Percentiles rank a stretch among this genome's conserved stretches.
These are phyloP conservation scores for Globisporangium acanthophoron DNA, from an alignment of 352 stramenopile species.

Conservation along the genomic window DNA sequence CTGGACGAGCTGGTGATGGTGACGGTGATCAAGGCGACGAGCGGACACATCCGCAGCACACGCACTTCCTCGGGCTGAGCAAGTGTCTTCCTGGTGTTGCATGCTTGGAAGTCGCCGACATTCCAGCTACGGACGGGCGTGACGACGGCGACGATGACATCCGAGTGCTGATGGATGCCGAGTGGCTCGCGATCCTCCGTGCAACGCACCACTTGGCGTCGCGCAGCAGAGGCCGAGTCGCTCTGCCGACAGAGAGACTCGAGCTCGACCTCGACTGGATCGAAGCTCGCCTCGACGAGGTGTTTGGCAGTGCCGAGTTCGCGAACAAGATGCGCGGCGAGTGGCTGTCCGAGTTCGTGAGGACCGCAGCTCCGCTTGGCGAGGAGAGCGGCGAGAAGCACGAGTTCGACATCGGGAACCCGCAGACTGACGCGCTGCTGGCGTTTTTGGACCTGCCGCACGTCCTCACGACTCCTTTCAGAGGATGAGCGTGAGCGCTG, in stretches of 20 bases:
- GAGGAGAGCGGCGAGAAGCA: neutral
- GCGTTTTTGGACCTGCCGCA: conserved; percentile 65
- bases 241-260: conserved; percentile 19
- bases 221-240: conserved; percentile 13
- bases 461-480: conserved; percentile 41
- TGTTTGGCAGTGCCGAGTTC: neutral
- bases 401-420: conserved; percentile 49
- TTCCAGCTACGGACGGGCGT: conserved; percentile 12
- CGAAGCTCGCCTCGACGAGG: conserved; percentile 7
- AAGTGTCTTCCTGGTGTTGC: conserved; percentile 87
- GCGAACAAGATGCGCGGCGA: conserved; percentile 8
- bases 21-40: neutral
- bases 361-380: conserved; percentile 18
- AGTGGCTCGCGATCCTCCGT: conserved; percentile 84
- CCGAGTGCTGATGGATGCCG: conserved; percentile 66
- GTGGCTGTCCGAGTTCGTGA: conserved; percentile 23
- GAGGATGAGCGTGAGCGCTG: neutral
- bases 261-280: conserved; percentile 47
- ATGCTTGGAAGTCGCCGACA: conserved; percentile 82
- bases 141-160: conserved; percentile 11
- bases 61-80: conserved; percentile 90
- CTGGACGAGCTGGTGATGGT: neutral
- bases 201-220: conserved; percentile 62
- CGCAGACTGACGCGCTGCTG: conserved; percentile 84
- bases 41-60: conserved; percentile 26